Evolutionary conservation across 495 filamentous ascomycete genomes (phyloP), one percentile per base, ranked within the genome.

Genomic region (Penicillium flavigenum): DNA sequence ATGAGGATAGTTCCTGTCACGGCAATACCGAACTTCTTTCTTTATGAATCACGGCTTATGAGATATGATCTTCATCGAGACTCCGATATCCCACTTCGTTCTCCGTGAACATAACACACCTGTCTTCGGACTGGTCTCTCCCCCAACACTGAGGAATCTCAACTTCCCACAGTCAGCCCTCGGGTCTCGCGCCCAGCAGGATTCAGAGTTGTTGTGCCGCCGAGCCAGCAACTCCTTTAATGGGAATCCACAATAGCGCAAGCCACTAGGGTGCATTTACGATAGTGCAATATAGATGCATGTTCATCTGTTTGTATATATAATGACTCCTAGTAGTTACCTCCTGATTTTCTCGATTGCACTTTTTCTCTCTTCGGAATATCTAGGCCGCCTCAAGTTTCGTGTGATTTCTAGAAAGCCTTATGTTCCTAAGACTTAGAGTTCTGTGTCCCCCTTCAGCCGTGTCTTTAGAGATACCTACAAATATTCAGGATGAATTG

Each of bases 31-130:
- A 9, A 42, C 43, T 53, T 46, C 45, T 38, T 47, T 42, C 9
- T 59, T 62, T 27, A 67, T 41, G 66, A 66, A 24, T 64, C 48
- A 66, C 54, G 66, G 27, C 39, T 66, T 59, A 69, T 39, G 63
- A 62, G 47, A 63, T 57, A 67, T 27, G 56, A 52, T 24, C 31
- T 22, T 39, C 31, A 31, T 49, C 57, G 56, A 41, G 20, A 57
- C 46, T 48, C 16, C n/a, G 38, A 60, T 56, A 60, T 57, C 51
- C 47, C 43, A 52, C 16, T 57, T 26, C 46, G 27, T 32, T 53
- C 7, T 32, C 16, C 10, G 24, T 42, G 27, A 32, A 46, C 53
- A 54, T 50, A 41, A 19, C 44, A 39, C 53, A 26, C 26, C 38
- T n/a, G 6, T 52, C 45, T 39, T 31, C 50, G 31, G 12, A n/a